These are phyloP conservation scores for Apophysomyces ossiformis DNA, from an alignment of 371 early-diverging fungal genomes.

Conservation along the genomic window DNA sequence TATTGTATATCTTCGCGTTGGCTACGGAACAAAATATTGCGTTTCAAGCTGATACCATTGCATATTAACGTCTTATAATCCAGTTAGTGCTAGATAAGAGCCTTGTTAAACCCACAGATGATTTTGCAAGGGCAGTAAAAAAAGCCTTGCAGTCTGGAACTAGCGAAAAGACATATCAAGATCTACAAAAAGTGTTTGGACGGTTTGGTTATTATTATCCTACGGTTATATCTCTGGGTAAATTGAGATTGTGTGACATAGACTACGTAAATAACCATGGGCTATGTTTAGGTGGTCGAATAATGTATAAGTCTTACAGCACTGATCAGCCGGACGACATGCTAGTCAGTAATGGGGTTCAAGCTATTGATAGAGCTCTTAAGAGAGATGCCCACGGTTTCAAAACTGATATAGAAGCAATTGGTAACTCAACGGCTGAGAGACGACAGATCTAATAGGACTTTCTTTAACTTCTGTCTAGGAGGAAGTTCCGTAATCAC, in stretches of 20 bases:
- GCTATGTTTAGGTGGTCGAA: background rate
- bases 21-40: too few species aligned
- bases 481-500: background rate
- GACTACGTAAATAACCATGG: background rate
- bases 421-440: background rate
- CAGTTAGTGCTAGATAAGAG: background rate
- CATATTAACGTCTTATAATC: background rate
- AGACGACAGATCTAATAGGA: background rate
- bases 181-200: conserved; percentile 1
- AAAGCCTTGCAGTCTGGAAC: background rate
- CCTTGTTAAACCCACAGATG: background rate
- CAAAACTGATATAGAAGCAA: background rate
- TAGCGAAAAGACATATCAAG: background rate
- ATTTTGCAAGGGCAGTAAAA: background rate
- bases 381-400: background rate
- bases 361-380: background rate
- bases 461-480: background rate
- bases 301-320: background rate
- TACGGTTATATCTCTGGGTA: background rate
- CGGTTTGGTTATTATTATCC: background rate
- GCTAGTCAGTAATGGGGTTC: background rate
- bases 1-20: too few species aligned
- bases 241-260: background rate
- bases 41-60: background rate
- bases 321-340: background rate